Conservation (phyloP, 306 rosid species). For the Spatholobus suberectus region DNA sequence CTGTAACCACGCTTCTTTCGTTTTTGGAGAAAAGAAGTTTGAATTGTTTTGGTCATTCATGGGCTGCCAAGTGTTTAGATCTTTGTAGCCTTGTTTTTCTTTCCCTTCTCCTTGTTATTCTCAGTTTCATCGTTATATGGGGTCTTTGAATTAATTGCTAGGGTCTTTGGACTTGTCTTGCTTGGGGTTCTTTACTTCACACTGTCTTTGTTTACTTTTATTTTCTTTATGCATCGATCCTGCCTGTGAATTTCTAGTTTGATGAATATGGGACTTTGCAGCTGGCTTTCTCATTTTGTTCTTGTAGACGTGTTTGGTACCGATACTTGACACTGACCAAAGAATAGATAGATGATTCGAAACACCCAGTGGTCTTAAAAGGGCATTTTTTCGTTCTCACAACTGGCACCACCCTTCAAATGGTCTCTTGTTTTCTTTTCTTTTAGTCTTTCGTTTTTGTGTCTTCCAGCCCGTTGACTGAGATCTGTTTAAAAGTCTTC, state of each 20-base stretch:
- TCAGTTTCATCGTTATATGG: neutral
- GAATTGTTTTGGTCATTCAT: slow-evolving; percentile 22
- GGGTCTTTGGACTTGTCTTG: slow-evolving; percentile 32
- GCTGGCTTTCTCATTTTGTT: slow-evolving; percentile 59
- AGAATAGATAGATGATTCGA: slow-evolving; percentile 26
- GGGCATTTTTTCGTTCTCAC: slow-evolving; percentile 17
- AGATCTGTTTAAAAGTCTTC: neutral
- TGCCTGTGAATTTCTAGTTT: slow-evolving; percentile 25
- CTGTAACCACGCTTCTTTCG: slow-evolving; percentile 23
- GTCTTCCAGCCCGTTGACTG: neutral
- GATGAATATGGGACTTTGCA: slow-evolving; percentile 30
- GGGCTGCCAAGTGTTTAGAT: slow-evolving; percentile 31
- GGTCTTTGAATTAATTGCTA: slow-evolving; percentile 17
- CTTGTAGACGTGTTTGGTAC: slow-evolving; percentile 28
- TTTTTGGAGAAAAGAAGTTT: neutral
- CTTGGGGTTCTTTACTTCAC: slow-evolving; percentile 14
- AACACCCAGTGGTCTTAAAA: slow-evolving; percentile 25
- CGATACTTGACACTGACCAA: slow-evolving; percentile 23
- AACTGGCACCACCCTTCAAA: neutral
- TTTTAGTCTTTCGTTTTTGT: neutral
- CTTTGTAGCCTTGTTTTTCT: neutral
- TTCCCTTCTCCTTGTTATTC: neutral
- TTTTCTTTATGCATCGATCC: neutral
- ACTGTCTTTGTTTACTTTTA: neutral
- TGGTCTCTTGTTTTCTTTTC: neutral